phyloP scores from a whole-genome alignment of 768 basidiomycete species.

The Kwoniella sp. region DNA sequence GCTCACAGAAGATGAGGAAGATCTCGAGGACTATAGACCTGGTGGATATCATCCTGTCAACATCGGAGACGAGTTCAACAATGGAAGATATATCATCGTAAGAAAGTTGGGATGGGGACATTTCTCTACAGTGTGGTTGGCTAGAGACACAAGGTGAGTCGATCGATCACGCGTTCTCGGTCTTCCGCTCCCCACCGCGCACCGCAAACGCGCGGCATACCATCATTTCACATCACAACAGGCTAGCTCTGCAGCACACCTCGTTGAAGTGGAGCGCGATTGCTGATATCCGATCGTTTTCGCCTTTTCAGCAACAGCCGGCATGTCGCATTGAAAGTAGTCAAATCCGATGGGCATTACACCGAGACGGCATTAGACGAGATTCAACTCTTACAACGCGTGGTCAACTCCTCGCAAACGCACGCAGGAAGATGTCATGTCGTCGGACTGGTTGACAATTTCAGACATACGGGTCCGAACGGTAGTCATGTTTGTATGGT shows the following conservation, averaged over 20 bases:
- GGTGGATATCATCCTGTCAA: slow-evolving; percentile 68
- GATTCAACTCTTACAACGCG: slow-evolving; percentile 93
- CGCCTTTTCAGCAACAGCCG: slow-evolving; percentile 72
- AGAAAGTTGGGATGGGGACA: slow-evolving; percentile 75
- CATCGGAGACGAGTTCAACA: slow-evolving; percentile 79
- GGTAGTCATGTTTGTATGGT: slow-evolving; percentile 99
- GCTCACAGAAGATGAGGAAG: slow-evolving; percentile 62
- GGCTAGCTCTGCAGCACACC: no score
- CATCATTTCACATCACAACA: no score
- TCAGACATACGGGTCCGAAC: slow-evolving; percentile 93
- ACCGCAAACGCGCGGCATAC: slow-evolving; percentile 1
- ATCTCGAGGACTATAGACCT: slow-evolving; percentile 79
- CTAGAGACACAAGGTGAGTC: slow-evolving; percentile 56
- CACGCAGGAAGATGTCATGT: slow-evolving; percentile 92
- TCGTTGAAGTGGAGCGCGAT: no score
- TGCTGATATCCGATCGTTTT: background rate
- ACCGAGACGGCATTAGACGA: slow-evolving; percentile 98
- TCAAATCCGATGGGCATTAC: slow-evolving; percentile 94
- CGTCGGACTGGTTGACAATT: slow-evolving; percentile 96
- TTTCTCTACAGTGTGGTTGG: slow-evolving; percentile 57
- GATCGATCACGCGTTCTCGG: background rate
- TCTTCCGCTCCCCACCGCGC: background rate
- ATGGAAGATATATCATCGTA: slow-evolving; percentile 79
- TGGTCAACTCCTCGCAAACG: slow-evolving; percentile 78
- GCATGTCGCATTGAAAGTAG: slow-evolving; percentile 98